Base-by-base conservation (phyloP, 1,139 yeast genomes). In the Debaryomycetaceae sp. region DNA sequence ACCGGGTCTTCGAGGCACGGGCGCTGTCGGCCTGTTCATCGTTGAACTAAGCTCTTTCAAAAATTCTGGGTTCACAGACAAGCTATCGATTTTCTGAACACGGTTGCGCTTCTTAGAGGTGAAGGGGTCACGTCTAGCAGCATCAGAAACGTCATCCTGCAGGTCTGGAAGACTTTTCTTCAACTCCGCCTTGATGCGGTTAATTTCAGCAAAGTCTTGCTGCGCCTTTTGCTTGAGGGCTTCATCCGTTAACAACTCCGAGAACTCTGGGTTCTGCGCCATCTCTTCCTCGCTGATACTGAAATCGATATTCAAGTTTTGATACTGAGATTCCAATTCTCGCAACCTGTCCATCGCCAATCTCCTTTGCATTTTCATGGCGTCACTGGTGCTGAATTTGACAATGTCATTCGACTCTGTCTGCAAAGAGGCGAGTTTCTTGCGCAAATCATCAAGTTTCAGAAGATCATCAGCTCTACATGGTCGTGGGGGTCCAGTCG, bases 401-500 rank as follows among this genome's bases (percentile, higher is more conserved):
- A 80, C 62, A 27, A 80, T 74, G 39, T 76, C 83, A 47, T 80
- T 80, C 2, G 86, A 76, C 46, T 80, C 87, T 30, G 65, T 65
- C 48, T 80, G 90, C 25, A 80, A 55, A 7, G 67, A 63, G 4
- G 77, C 65, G 25, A 80, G 53, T 40, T 74, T 73, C 37, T 66
- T 64, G 36, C 81, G 61, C 28, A 80, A 55, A n/a, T 55, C 55
- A 32, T 68, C 70, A 29, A 80, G 48, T 30, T 62, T 61, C 12
- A 53, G 62, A 27, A 62, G 51, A 40, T 65, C 71, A 31, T 64
- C 70, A 15, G 45, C 51, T 25, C 65, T 51, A 25, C 52, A 53
- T 7, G 65, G 52, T 30, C 71, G 51, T 13, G 48, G 42, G 2
- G 53, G 51, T 12, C 26, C 13, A 32, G 30, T 19, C 23, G 43